phyloP scores from a whole-genome alignment of 2,329 filamentous ascomycete species.

The Cordyceps tenuipes region DNA sequence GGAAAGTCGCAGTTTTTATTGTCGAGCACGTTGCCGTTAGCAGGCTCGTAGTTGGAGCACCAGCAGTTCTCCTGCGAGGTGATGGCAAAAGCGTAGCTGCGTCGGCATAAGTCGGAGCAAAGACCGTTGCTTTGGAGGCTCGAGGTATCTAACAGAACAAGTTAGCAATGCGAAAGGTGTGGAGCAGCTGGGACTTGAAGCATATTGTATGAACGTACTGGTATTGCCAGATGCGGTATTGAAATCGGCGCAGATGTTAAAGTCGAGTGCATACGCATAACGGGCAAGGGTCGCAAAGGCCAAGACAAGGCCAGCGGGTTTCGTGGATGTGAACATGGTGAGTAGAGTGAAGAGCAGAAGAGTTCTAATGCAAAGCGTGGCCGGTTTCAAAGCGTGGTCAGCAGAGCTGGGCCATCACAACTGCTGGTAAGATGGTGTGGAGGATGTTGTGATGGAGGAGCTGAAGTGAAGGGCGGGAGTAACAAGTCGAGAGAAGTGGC shows the following conservation, averaged over 20 bases:
- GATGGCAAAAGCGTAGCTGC: constrained; percentile 57
- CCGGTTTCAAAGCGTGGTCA: background rate
- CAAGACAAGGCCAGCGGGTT: constrained; percentile 17
- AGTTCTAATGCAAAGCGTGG: background rate
- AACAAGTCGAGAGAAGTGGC: background rate
- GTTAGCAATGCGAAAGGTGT: constrained; percentile 1
- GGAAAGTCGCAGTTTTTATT: constrained; percentile 41
- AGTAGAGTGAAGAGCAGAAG: background rate
- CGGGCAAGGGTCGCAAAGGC: constrained; percentile 19
- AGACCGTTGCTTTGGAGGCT: constrained; percentile 43
- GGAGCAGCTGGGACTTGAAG: background rate
- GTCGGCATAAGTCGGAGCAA: constrained; percentile 52
- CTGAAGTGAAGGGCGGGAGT: background rate
- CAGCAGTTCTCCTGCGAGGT: constrained; percentile 59
- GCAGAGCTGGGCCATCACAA: constrained; percentile 3
- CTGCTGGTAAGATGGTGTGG: background rate
- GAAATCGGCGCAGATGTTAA: constrained; percentile 28
- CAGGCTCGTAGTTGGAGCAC: constrained; percentile 64
- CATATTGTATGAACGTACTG: constrained; percentile 22
- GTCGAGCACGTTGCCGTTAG: constrained; percentile 30
- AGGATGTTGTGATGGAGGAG: background rate
- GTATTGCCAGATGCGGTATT: constrained; percentile 26
- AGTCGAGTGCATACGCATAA: constrained; percentile 19
- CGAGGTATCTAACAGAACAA: background rate
- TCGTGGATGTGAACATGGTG: constrained; percentile 19